These are phyloP conservation scores for Blastocystis sp. DNA, from an alignment of 352 stramenopile genomes.

Conservation along the genomic window DNA sequence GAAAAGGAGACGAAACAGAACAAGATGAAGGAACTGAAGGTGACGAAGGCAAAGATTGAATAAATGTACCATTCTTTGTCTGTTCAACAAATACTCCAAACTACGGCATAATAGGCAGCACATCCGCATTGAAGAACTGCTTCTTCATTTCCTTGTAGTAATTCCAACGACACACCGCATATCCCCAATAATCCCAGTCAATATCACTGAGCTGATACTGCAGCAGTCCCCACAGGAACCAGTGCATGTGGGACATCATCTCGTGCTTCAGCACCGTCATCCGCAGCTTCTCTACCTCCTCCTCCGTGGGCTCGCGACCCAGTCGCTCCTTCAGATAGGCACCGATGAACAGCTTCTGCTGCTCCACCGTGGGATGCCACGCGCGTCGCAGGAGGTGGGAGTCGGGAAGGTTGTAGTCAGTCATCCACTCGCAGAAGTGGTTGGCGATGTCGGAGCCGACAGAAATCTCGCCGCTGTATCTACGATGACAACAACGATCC, in stretches of 20 bases:
- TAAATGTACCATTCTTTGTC: background rate
- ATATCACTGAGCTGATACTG: background rate
- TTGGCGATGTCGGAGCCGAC: constrained; percentile 6
- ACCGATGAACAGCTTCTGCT: background rate
- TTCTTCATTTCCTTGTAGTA: background rate
- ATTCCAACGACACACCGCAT: background rate
- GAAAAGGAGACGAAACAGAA: background rate
- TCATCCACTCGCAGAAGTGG: constrained; percentile 46
- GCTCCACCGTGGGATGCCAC: background rate
- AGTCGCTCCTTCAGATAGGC: background rate
- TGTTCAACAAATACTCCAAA: background rate
- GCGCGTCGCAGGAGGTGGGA: background rate
- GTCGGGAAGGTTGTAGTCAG: constrained; percentile 25
- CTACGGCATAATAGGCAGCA: background rate
- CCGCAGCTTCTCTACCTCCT: constrained; percentile 28
- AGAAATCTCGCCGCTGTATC: background rate
- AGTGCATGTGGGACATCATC: constrained; percentile 4
- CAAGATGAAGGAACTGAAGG: background rate
- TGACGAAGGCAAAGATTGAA: background rate
- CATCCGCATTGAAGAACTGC: background rate
- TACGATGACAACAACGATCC: background rate
- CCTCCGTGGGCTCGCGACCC: background rate
- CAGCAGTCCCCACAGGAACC: constrained; percentile 38
- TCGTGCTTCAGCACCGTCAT: background rate
- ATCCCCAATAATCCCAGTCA: constrained; percentile 38